phyloP scores from a whole-genome alignment of 2,329 filamentous ascomycete genomes.

The Elsinoe fawcettii region DNA sequence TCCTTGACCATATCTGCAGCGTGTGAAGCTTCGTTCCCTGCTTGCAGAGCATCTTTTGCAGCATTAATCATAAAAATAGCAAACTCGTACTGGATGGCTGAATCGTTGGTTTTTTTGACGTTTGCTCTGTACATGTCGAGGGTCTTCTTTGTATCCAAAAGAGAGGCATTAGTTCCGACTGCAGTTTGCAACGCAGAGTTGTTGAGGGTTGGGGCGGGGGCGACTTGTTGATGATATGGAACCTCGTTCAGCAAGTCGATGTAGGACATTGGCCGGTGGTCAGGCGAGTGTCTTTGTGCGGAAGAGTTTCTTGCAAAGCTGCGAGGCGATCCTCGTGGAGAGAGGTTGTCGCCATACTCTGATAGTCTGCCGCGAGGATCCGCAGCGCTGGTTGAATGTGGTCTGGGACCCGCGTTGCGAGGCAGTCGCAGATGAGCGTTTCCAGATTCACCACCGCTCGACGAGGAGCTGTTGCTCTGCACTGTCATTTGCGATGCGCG shows the following conservation, averaged over 20 bases:
- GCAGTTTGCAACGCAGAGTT: constrained; percentile 71
- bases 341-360: constrained; percentile 35
- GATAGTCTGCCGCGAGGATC: constrained; percentile 59
- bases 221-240: constrained; percentile 74
- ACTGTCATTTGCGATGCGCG: constrained; percentile 27
- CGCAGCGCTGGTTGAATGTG: constrained; percentile 71
- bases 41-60: constrained; percentile 61
- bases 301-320: constrained; percentile 43
- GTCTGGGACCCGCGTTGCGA: constrained; percentile 56
- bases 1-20: constrained; percentile 67
- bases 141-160: constrained; percentile 86
- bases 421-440: constrained; percentile 31
- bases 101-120: constrained; percentile 92
- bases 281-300: constrained; percentile 48
- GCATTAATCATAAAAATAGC: constrained; percentile 88
- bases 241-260: constrained; percentile 53
- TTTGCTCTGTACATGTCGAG: constrained; percentile 96
- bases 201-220: constrained; percentile 57
- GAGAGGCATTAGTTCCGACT: constrained; percentile 81
- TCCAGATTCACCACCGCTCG: constrained; percentile 17
- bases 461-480: constrained; percentile 27
- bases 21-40: constrained; percentile 33
- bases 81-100: constrained; percentile 89
- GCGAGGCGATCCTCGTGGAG: constrained; percentile 34
- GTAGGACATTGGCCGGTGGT: constrained; percentile 52